Percentiles rank a stretch among this genome's conserved stretches.
Conservation (phyloP, 495 filamentous ascomycete genomes). For the Beverwykella pulmonaria region DNA sequence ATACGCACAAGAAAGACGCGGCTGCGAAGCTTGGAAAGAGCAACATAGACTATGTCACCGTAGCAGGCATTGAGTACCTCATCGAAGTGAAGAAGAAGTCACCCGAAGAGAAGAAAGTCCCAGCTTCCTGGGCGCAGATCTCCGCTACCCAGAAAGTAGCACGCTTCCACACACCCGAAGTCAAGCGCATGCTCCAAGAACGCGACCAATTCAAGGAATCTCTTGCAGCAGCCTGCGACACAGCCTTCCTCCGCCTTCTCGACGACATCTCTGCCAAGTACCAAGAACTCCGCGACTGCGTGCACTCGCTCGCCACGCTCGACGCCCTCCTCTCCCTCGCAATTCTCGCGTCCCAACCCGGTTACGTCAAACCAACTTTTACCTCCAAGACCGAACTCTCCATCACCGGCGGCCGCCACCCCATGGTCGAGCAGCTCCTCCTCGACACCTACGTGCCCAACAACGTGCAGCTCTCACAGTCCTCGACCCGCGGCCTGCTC, state of each 20-base stretch:
- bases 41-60: conserved; percentile 73
- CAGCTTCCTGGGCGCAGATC: conserved; percentile 92
- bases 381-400: conserved; percentile 67
- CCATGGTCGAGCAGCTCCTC: conserved; percentile 93
- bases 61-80: conserved; percentile 89
- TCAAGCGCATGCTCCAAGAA: conserved; percentile 78
- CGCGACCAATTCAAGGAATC: conserved; percentile 94
- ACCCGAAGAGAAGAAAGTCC: conserved; percentile 72
- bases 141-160: conserved; percentile 91
- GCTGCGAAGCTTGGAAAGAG: conserved; percentile 70
- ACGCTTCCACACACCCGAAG: conserved; percentile 92
- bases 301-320: conserved; percentile 81
- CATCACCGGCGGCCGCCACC: conserved; percentile 81
- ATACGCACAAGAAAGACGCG: conserved; percentile 71
- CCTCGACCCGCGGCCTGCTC: conserved; percentile 69
- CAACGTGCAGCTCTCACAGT: conserved; percentile 67
- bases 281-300: conserved; percentile 82
- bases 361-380: conserved; percentile 87
- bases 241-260: conserved; percentile 74
- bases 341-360: conserved; percentile 78
- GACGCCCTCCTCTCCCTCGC: conserved; percentile 90
- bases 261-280: conserved; percentile 76
- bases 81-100: conserved; percentile 82
- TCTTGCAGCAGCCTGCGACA: conserved; percentile 87
- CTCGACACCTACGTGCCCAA: conserved; percentile 91